Percentiles rank a stretch among this genome's conserved stretches.
phyloP scores from a whole-genome alignment of 225 moss, liverwort and hornwort genomes.

The Asterella californica region DNA sequence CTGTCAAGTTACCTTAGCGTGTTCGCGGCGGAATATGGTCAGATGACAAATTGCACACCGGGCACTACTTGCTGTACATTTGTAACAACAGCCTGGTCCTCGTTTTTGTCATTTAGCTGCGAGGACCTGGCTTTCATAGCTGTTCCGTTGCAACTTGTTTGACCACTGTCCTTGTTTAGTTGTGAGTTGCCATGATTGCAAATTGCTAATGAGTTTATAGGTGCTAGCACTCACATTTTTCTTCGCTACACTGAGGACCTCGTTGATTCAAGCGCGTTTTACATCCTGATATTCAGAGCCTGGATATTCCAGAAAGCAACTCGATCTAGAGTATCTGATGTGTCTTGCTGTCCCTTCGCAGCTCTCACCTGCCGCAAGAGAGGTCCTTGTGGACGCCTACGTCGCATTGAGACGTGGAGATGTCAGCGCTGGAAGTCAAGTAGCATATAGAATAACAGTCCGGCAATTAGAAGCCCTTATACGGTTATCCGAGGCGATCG shows the following conservation, averaged over 20 bases:
- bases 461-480: conserved; percentile 95
- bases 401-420: conserved; percentile 90
- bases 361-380: conserved; percentile 71
- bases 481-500: conserved; percentile 91
- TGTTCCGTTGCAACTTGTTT: not conserved
- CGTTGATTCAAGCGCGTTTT: not conserved
- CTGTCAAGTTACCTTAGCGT: not conserved
- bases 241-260: not conserved
- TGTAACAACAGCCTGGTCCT: no score
- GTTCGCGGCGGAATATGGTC: not conserved
- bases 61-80: no score
- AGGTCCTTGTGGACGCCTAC: conserved; percentile 84
- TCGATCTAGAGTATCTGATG: not conserved
- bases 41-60: not conserved
- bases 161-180: not conserved
- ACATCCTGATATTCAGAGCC: not conserved
- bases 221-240: not conserved
- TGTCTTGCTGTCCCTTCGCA: conserved; percentile 24
- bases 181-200: not conserved
- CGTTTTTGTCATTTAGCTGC: no score
- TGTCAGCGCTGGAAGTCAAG: conserved; percentile 89
- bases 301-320: not conserved
- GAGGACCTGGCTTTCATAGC: not conserved
- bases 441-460: conserved; percentile 94
- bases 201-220: not conserved